A percentile compares a stretch with the other conserved stretches of the same genome.
Conservation (phyloP, 164 flowering plant genomes). For the Piper betle region DNA sequence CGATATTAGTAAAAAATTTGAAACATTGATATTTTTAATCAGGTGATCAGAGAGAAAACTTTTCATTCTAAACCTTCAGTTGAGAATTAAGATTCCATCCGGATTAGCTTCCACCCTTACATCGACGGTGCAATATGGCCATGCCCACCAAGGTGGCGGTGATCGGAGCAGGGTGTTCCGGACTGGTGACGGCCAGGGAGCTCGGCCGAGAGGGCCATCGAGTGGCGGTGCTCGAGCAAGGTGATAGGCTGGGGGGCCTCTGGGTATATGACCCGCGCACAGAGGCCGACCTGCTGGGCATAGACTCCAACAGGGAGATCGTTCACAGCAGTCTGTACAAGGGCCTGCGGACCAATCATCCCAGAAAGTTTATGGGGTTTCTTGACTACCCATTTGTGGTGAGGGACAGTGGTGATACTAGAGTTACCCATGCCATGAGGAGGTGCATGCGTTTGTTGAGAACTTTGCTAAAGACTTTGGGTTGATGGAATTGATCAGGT, state of each 20-base stretch:
- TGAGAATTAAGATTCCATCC: no score
- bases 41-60: no score
- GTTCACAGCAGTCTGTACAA: constrained; percentile 64
- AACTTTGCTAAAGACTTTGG: constrained; percentile 45
- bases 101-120: no score
- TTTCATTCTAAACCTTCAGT: no score
- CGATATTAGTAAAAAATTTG: no score
- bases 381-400: constrained; percentile 47
- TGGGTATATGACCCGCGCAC: constrained; percentile 51
- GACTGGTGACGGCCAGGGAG: constrained; percentile 67
- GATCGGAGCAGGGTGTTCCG: constrained; percentile 79
- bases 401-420: constrained; percentile 31
- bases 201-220: constrained; percentile 59
- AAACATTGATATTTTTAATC: no score
- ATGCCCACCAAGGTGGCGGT: constrained; percentile 38
- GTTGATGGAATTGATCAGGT: constrained; percentile 39
- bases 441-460: constrained; percentile 46
- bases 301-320: constrained; percentile 27
- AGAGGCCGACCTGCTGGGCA: constrained; percentile 57
- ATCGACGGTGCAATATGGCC: no score
- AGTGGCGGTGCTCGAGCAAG: constrained; percentile 53
- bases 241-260: constrained; percentile 45
- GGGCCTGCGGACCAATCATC: constrained; percentile 74
- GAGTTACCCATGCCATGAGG: constrained; percentile 27
- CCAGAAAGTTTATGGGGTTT: constrained; percentile 70